phyloP scores from a whole-genome alignment of 495 filamentous ascomycete genomes.

The Penicillium coprophilum region DNA sequence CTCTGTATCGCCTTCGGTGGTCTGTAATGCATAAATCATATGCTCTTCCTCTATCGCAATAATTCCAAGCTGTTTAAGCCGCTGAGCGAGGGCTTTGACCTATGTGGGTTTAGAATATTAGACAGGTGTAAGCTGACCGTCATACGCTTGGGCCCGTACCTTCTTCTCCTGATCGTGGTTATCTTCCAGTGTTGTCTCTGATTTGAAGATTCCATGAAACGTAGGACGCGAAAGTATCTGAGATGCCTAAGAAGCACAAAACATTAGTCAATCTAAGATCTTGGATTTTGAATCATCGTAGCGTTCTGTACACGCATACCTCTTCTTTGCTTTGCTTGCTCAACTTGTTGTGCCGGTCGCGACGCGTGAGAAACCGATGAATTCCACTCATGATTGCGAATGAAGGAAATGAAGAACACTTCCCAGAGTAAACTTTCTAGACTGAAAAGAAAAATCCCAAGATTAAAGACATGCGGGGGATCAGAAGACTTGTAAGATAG shows the following conservation, averaged over 20 bases:
- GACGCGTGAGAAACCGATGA: slow-evolving; percentile 68
- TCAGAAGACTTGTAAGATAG: slow-evolving; percentile 12
- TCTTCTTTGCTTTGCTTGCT: slow-evolving; percentile 53
- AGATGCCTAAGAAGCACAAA: slow-evolving; percentile 19
- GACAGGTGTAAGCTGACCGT: slow-evolving; percentile 3
- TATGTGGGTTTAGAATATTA: slow-evolving; percentile 17
- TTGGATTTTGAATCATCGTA: neutral
- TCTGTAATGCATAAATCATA: slow-evolving; percentile 66
- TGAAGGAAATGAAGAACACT: neutral
- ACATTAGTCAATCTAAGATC: slow-evolving; percentile 20
- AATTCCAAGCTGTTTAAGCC: slow-evolving; percentile 37
- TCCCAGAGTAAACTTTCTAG: slow-evolving; percentile 9
- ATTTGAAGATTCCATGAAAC: slow-evolving; percentile 38
- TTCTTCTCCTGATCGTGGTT: slow-evolving; percentile 41
- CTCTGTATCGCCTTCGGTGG: slow-evolving; percentile 64
- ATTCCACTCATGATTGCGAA: slow-evolving; percentile 54
- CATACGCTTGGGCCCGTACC: slow-evolving; percentile 21
- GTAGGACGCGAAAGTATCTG: slow-evolving; percentile 30
- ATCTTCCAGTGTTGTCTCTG: slow-evolving; percentile 21
- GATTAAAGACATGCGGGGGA: slow-evolving; percentile 31
- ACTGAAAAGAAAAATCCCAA: slow-evolving; percentile 8
- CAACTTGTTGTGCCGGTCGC: slow-evolving; percentile 61
- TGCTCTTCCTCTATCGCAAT: slow-evolving; percentile 47
- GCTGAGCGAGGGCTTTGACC: slow-evolving; percentile 39
- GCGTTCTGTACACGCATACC: slow-evolving; percentile 20